phyloP scores from a whole-genome alignment of 768 basidiomycete genomes.

The Suillus luteus region DNA sequence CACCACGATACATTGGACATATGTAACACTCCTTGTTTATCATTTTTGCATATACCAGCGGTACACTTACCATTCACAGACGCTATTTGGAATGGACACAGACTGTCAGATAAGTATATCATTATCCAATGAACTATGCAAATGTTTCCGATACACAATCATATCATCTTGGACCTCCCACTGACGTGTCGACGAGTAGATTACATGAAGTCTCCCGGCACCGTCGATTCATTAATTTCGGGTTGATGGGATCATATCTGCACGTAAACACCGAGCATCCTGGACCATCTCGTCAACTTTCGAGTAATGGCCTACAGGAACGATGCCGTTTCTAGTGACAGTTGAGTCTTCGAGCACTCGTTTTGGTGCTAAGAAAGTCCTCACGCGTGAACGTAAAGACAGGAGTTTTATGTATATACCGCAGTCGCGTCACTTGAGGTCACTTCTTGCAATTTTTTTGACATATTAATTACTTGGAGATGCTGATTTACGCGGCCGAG shows the following conservation, averaged over 20 bases:
- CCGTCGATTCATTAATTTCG: constrained; percentile 12
- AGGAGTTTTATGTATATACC: background rate
- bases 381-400: constrained; percentile 8
- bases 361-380: background rate
- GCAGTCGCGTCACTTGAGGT: background rate
- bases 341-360: constrained; percentile 2
- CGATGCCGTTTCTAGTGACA: constrained; percentile 4
- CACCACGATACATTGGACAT: constrained; percentile 32
- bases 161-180: background rate
- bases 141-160: constrained; percentile 12
- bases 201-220: background rate
- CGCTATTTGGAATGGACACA: constrained; percentile 28
- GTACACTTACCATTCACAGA: constrained; percentile 26
- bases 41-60: constrained; percentile 24
- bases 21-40: constrained; percentile 38
- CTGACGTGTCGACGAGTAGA: background rate
- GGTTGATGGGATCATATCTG: constrained; percentile 4
- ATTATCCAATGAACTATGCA: constrained; percentile 11
- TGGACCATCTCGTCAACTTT: background rate
- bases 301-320: constrained; percentile 2
- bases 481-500: background rate
- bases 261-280: constrained; percentile 1
- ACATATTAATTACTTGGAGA: constrained; percentile 1
- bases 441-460: constrained; percentile 1
- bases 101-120: constrained; percentile 13